Evolutionary conservation across 2,329 filamentous ascomycete genomes (phyloP), one percentile per base, ranked within the genome.

Genomic region (Colletotrichum chlorophyti): DNA sequence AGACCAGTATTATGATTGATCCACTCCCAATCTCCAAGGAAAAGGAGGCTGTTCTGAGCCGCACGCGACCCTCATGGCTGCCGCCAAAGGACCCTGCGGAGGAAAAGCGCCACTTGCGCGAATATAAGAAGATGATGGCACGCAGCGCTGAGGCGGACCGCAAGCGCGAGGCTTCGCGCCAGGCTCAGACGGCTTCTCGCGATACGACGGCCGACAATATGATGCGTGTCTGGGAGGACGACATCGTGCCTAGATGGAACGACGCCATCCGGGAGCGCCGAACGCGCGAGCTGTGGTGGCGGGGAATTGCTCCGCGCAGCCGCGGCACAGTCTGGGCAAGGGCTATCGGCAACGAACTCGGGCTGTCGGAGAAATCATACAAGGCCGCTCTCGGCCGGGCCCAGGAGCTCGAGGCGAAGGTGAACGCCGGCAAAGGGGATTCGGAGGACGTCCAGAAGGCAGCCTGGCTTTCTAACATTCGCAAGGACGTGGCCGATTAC

Each of bases 1-100:
- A 87, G 65, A 88, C 86, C 37, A 90, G 93, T 66, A 88, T 92
- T 64, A 91, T 94, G 83, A 91, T 94, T 61, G 91, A 95, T 66
- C 91, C 91, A 4, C 77, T 95, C 31, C 91, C 91, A 14, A 86
- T 93, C 24, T 94, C 91, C 41, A 93, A 91, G 71, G 91, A 95
- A 74, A 95, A 95, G 71, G 90, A 94, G 68, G 91, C 91, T 3
- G 90, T 93, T 2, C 79, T 95, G 19, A 92, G 90, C 21, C 83
- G 91, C 15, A 95, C 91, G 2, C 82, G 91, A 32, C 91, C 91
- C 0, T 93, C 90, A 1, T 95, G 91, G 91, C 78, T 95, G 3
- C 91, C 91, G 1, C 91, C 91, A 1, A 95, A 95, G 74, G 88
- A 95, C 64, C 93, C 92, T 2, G 90, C 90, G 51, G 95, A 99